These are phyloP conservation scores for Blastocystis sp. DNA, from an alignment of 352 stramenopile genomes.

Conservation along the genomic window DNA sequence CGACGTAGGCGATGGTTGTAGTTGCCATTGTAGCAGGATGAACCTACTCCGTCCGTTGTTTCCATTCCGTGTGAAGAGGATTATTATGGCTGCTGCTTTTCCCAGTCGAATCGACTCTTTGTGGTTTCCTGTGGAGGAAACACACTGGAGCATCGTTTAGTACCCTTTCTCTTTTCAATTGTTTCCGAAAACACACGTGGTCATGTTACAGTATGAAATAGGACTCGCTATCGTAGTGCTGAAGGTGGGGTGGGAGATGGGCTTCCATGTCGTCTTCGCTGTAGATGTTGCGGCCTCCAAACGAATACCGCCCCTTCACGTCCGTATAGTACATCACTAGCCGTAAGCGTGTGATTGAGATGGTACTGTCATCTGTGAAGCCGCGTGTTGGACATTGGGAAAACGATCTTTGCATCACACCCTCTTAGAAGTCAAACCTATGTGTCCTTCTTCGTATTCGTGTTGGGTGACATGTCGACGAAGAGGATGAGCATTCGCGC, in stretches of 20 bases:
- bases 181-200: too few species aligned
- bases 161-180: background rate
- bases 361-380: background rate
- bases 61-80: slow-evolving; percentile 17
- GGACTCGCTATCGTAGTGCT: too few species aligned
- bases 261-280: background rate
- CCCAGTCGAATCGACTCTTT: background rate
- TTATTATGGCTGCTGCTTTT: slow-evolving; percentile 17
- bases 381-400: too few species aligned
- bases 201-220: too few species aligned
- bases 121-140: slow-evolving; percentile 44
- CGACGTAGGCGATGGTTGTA: too few species aligned
- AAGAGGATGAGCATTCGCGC: too few species aligned
- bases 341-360: background rate
- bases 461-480: too few species aligned
- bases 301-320: too few species aligned
- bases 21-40: background rate
- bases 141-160: slow-evolving; percentile 14
- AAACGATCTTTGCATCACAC: too few species aligned
- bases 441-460: too few species aligned
- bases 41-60: background rate
- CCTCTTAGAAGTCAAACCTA: too few species aligned
- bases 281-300: background rate
- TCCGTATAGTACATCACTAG: background rate
- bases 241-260: too few species aligned